Base-by-base conservation (phyloP, 2,329 filamentous ascomycete genomes). In the Phaeosphaeriaceae sp. region DNA sequence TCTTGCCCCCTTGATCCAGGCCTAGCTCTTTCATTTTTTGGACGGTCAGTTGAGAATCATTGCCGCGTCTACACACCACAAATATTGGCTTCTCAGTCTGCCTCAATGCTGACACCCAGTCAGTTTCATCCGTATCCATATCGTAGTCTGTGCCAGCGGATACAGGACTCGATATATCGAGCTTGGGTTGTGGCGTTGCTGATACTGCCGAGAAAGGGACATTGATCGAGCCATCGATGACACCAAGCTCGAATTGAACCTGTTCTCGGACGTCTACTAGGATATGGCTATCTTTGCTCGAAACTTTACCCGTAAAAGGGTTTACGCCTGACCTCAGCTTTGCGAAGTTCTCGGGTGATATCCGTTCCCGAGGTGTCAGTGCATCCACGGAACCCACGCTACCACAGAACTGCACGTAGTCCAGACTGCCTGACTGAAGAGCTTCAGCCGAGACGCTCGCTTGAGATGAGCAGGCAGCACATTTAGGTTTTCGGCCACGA, bases 341-440 rank as follows among this genome's bases (percentile, higher is more conserved):
- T 1, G 82, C 80, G 66, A 92, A 93, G 5, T 89, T 84, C 0
- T 77, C 68, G 0, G 88, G 88, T 0, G 87, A 85, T 33, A 97
- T 83, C 9, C 93, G 85, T 65, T 95, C 90, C 0, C 88, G 82
- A 0, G 86, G 78, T 6, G 69, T 72, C 1, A 97, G 82, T 2
- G 90, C 61, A 10, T 81, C 78, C 19, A 89, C 80, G 0, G 87
- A 84, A 50, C 73, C 72, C 1, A 79, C 75, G 0, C 87, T 83
- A 4, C 93, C 93, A 72, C 94, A 98, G 72, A 98, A 97, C 52
- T 89, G 87, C 0, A 91, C 84, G 73, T 98, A 98, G 72, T 97
- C 92, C 48, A 93, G 81, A 5, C 86, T 88, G 0, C 90, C 89
- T 0, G 83, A 84, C 20, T 76, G 80, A 51, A 97, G 78, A 7